Evolutionary conservation across 352 stramenopile species (phyloP).

Genomic region (Pythium monospermum): DNA sequence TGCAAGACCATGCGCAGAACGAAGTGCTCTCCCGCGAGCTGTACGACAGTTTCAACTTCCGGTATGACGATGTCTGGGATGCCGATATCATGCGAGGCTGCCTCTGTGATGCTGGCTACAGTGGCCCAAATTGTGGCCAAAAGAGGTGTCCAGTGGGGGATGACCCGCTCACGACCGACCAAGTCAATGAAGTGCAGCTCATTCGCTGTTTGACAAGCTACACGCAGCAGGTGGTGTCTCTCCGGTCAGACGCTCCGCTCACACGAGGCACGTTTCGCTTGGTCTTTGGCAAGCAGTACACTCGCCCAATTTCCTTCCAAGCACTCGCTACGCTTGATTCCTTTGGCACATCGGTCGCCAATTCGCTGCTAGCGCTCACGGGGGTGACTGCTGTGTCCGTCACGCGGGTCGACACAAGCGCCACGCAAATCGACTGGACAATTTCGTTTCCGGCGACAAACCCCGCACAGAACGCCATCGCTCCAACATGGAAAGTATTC

Average conservation of each 20-base stretch:
- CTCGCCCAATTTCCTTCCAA: constrained; percentile 51
- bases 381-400: constrained; percentile 36
- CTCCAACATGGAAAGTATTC: constrained; percentile 46
- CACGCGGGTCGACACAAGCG: constrained; percentile 23
- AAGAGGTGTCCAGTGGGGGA: constrained; percentile 63
- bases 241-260: constrained; percentile 40
- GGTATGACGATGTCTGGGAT: constrained; percentile 66
- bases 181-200: constrained; percentile 64
- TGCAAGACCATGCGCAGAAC: constrained; percentile 49
- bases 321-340: constrained; percentile 42
- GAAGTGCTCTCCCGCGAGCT: constrained; percentile 44
- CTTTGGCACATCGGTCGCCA: constrained; percentile 43
- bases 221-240: constrained; percentile 44
- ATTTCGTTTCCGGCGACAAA: constrained; percentile 48
- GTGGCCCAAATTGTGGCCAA: constrained; percentile 41
- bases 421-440: constrained; percentile 40
- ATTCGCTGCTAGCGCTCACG: constrained; percentile 34
- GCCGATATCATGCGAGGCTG: constrained; percentile 74
- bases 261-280: constrained; percentile 54
- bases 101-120: constrained; percentile 59
- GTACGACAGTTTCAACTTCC: constrained; percentile 34
- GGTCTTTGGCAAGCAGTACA: constrained; percentile 58
- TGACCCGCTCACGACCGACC: constrained; percentile 55
- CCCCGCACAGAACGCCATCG: constrained; percentile 40
- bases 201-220: constrained; percentile 56